These are phyloP conservation scores for Penicillium verhagenii DNA, from an alignment of 495 filamentous ascomycete species.

Conservation along the genomic window DNA sequence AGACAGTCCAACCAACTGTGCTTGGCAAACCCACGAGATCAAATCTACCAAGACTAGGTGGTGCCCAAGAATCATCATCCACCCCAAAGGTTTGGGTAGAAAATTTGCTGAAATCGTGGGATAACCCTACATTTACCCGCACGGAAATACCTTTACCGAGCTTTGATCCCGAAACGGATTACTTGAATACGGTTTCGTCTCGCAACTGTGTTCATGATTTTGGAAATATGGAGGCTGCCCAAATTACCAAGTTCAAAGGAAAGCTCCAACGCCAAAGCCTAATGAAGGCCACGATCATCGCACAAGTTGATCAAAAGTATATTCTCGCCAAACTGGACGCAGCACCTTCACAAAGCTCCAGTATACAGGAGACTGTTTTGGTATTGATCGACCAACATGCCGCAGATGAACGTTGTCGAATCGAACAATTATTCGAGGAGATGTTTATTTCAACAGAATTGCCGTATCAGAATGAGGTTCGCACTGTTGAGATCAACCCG, in stretches of 20 bases:
- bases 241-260: slow-evolving; percentile 37
- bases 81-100: slow-evolving; percentile 34
- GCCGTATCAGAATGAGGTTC: slow-evolving; percentile 11
- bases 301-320: slow-evolving; percentile 88
- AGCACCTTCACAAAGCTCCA: neutral
- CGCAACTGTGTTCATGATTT: slow-evolving; percentile 14
- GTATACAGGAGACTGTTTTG: slow-evolving; percentile 38
- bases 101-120: slow-evolving; percentile 48
- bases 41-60: neutral
- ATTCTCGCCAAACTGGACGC: slow-evolving; percentile 63
- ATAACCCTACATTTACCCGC: slow-evolving; percentile 60
- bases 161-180: slow-evolving; percentile 16
- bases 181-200: neutral
- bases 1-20: slow-evolving; percentile 31
- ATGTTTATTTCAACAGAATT: slow-evolving; percentile 21
- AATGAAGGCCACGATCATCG: slow-evolving; percentile 61
- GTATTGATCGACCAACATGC: slow-evolving; percentile 93
- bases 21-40: neutral
- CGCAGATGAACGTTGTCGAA: slow-evolving; percentile 81
- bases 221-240: slow-evolving; percentile 11
- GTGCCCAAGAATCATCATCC: neutral
- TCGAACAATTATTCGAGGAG: slow-evolving; percentile 66
- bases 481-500: slow-evolving; percentile 45
- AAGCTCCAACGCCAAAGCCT: slow-evolving; percentile 69
- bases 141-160: slow-evolving; percentile 50